These are phyloP conservation scores for Boeremia lycopersici DNA, from an alignment of 2,329 filamentous ascomycete species.

Conservation along the genomic window DNA sequence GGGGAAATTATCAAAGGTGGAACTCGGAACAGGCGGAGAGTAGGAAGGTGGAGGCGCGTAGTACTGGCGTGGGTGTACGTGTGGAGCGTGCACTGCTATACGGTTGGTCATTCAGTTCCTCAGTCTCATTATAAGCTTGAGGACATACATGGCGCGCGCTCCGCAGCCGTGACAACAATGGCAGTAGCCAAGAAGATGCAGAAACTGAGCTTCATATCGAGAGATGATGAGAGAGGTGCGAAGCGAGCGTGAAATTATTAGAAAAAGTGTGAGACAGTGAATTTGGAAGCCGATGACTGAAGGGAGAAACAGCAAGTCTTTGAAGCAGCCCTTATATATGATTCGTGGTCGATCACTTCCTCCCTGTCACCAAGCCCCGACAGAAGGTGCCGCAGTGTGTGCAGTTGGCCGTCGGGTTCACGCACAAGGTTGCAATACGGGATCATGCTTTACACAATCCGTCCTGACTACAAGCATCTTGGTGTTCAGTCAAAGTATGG, in stretches of 20 bases:
- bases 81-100: conserved; percentile 21
- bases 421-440: conserved; percentile 29
- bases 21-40: conserved; percentile 15
- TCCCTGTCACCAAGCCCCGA: not conserved
- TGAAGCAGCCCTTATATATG: conserved; percentile 24
- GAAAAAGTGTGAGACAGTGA: conserved; percentile 19
- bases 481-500: not conserved
- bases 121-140: not conserved
- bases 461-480: not conserved
- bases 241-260: conserved; percentile 21
- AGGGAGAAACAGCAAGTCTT: not conserved
- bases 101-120: not conserved
- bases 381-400: conserved; percentile 2
- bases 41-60: conserved; percentile 27
- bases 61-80: conserved; percentile 25
- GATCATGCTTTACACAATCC: conserved; percentile 23
- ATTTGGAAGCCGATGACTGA: conserved; percentile 3
- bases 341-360: not conserved
- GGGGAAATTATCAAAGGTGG: conserved; percentile 11
- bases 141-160: conserved; percentile 24
- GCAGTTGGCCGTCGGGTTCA: conserved; percentile 13
- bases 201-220: conserved; percentile 30
- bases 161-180: conserved; percentile 20
- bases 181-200: conserved; percentile 19
- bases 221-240: not conserved